Base-by-base conservation (phyloP, 345 rosid species). In the Psidium friedrichsthalianum region DNA sequence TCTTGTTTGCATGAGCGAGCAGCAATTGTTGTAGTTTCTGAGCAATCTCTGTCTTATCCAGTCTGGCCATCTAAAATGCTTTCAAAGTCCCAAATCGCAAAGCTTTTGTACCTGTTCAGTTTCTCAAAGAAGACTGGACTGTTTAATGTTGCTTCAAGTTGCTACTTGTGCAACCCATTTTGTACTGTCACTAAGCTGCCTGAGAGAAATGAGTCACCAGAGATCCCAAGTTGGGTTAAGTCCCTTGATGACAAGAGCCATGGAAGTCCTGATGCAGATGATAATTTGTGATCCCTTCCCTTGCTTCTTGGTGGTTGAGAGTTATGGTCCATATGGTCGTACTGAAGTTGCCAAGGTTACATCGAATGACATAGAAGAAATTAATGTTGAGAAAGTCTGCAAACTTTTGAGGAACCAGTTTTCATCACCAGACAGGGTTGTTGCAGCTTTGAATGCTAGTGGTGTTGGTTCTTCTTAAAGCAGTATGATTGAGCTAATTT, bases 231-330 rank as follows among this genome's bases (percentile, higher is more conserved):
- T 84, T 95, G 99, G 98, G 86, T 95, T 82, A 92, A 85, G 86
- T 88, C 86, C 85, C 86, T 59, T 49, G 84, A 89, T 32, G 57
- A 82, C 83, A 84, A 88, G 86, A 85, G 85, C 83, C 85, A 90
- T 25, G 85, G 84, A 54, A 27, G 86, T 44, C 20, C 85, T 5
- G 86, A 85, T 56, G 49, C 90, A 2, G 92, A 87, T 51, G 97
- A 88, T 32, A 96, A 97, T 84, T 97, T 64, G 91, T 93, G n/a
- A 91, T 95, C 85, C 99, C 98, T 85, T 92, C 98, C 47, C 89
- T 95, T 1, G 92, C 93, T 64, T 76, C 84, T 49, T 95, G 98
- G n/a, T n/a, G n/a, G 91, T 92, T 69, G 89, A 87, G 90, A 90
- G 51, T 55, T 90, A 88, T 84, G 84, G 86, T 52, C 83, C 81